phyloP scores from a whole-genome alignment of 2,329 filamentous ascomycete species.

The Ceratocystis huliohia region DNA sequence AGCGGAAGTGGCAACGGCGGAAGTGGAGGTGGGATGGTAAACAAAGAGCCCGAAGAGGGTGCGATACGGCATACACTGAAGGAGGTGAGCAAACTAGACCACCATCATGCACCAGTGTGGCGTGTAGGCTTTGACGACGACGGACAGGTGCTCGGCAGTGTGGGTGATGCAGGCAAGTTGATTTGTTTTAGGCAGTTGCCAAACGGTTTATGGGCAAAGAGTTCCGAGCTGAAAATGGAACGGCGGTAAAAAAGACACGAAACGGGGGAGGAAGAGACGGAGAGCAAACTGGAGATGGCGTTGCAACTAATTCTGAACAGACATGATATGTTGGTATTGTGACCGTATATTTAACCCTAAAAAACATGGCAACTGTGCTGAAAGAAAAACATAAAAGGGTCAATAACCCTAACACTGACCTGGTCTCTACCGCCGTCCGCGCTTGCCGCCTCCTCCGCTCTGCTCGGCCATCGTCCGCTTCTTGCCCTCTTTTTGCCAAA shows the following conservation, averaged over 20 bases:
- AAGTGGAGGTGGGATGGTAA: slow-evolving; percentile 29
- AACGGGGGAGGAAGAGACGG: background rate
- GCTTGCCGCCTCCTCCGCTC: slow-evolving; percentile 30
- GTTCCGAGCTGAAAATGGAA: slow-evolving; percentile 46
- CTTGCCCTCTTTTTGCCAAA: slow-evolving; percentile 81
- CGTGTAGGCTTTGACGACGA: slow-evolving; percentile 56
- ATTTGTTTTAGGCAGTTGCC: slow-evolving; percentile 49
- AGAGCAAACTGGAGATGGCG: background rate
- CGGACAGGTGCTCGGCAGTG: slow-evolving; percentile 61
- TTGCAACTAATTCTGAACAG: background rate
- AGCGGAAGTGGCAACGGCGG: slow-evolving; percentile 31
- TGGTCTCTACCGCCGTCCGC: slow-evolving; percentile 18
- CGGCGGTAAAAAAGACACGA: slow-evolving; percentile 27
- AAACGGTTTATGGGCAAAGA: slow-evolving; percentile 46
- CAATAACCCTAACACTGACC: background rate
- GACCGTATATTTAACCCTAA: background rate
- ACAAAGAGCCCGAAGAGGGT: slow-evolving; percentile 37
- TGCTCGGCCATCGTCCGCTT: slow-evolving; percentile 39
- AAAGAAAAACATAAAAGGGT: background rate
- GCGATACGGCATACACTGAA: slow-evolving; percentile 51
- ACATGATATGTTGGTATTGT: background rate
- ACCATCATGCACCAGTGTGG: slow-evolving; percentile 61
- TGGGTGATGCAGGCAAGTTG: slow-evolving; percentile 60
- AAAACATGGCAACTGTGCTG: background rate
- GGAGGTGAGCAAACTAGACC: slow-evolving; percentile 54